phyloP scores from a whole-genome alignment of 2,329 filamentous ascomycete genomes.

The Cladobotryum protrusum region DNA sequence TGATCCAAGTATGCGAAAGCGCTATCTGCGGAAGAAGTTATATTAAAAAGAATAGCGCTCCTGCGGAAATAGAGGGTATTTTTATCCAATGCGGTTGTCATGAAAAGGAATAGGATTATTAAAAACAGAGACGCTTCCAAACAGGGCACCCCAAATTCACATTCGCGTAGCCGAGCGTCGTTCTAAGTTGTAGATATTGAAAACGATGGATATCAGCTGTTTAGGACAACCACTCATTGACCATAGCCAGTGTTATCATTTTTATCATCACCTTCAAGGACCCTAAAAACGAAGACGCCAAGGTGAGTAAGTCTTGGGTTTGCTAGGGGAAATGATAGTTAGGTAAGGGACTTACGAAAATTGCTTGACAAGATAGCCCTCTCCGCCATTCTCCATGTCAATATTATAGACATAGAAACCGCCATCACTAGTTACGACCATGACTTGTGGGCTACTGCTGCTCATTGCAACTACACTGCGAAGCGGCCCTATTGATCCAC shows the following conservation, averaged over 20 bases:
- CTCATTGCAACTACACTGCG: conserved; percentile 97
- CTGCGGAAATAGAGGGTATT: neutral
- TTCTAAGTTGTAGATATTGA: no score
- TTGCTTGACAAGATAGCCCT: conserved; percentile 84
- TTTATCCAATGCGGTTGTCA: neutral
- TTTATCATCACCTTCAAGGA: conserved; percentile 51
- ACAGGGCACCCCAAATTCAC: no score
- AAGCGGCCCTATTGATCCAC: conserved; percentile 46
- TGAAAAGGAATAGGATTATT: no score
- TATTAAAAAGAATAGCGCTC: neutral
- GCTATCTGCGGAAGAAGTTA: neutral
- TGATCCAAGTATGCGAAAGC: neutral
- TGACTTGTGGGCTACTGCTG: conserved; percentile 87
- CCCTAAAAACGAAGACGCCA: conserved; percentile 26
- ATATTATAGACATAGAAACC: conserved; percentile 94
- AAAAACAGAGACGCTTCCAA: no score
- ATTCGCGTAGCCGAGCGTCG: no score
- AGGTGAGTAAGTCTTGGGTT: neutral
- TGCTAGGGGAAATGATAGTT: neutral
- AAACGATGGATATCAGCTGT: neutral
- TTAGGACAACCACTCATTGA: conserved; percentile 13
- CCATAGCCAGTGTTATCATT: conserved; percentile 44
- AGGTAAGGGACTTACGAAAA: conserved; percentile 65
- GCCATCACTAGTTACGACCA: conserved; percentile 96
- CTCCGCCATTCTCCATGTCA: conserved; percentile 88